Base-by-base conservation (phyloP, 164 flowering plant species). In the Stephania japonica region DNA sequence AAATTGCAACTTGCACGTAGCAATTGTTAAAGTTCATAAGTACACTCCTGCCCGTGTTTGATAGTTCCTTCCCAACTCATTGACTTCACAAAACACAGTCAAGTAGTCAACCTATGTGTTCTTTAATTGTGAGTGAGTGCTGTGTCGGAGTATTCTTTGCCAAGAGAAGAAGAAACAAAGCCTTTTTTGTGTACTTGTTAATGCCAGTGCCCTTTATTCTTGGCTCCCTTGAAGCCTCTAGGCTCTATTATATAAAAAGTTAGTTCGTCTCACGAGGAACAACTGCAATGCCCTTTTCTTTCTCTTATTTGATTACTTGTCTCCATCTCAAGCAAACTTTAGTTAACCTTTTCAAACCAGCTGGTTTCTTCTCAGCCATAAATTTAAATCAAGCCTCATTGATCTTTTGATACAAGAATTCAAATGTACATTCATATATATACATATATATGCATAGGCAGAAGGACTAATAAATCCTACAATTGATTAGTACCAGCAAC, bases 201-300 rank as follows among this genome's bases (percentile, higher is more conserved):
- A 2, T 4, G 4, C 4, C 38, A 32, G 4, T 32, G 23, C 42
- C 44, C 53, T 25, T 71, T 63, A n/a, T 63, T 53, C 21, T 41
- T 56, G n/a, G 8, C 44, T 42, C 24, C 71, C 8, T 42, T 61
- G 67, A 74, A 67, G 26, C 59, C 70, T 67, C 67, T 69, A 10
- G 68, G n/a, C n/a, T n/a, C n/a, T n/a, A n/a, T n/a, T n/a, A n/a
- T n/a, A n/a, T 62, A 24, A 13, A 43, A 25, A 47, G 70, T 41
- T 72, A 69, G 69, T 62, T 50, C 3, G 63, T 42, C n/a, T 75
- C 77, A 70, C 77, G 64, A 24, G 70, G 38, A 18, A 70, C 44
- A 32, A 14, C 25, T 24, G 25, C 12, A 11, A 43, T 21, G 43
- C 23, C 42, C 18, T 42, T 68, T 68, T 68, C 70, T 42, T 18